phyloP scores from a whole-genome alignment of 2,329 filamentous ascomycete species.

The Salinomyces thailandicus region DNA sequence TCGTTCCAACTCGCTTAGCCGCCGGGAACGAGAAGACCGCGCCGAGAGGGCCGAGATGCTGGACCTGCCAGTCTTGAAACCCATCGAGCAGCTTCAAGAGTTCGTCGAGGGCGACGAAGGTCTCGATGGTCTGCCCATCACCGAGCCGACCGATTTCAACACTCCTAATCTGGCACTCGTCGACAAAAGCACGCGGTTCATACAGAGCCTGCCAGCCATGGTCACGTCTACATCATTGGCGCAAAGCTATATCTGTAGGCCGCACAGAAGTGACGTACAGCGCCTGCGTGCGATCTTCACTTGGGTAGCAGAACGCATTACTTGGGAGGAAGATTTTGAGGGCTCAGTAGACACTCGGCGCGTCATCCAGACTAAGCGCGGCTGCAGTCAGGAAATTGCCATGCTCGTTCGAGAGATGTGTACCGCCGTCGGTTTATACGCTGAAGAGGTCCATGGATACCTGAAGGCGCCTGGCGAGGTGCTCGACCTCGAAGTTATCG shows the following conservation, averaged over 20 bases:
- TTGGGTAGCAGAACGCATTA: slow-evolving; percentile 90
- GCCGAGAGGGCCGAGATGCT: slow-evolving; percentile 89
- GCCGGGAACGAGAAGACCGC: slow-evolving; percentile 74
- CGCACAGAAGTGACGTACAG: slow-evolving; percentile 89
- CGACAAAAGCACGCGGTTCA: slow-evolving; percentile 90
- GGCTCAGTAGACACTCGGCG: slow-evolving; percentile 72
- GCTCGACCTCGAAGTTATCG: slow-evolving; percentile 67
- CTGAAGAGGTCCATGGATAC: slow-evolving; percentile 79
- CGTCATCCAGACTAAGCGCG: slow-evolving; percentile 74
- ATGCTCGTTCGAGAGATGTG: slow-evolving; percentile 90
- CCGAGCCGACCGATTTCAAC: slow-evolving; percentile 70
- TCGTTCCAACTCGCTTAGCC: slow-evolving; percentile 83
- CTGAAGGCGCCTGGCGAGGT: slow-evolving; percentile 82
- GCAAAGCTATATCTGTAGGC: slow-evolving; percentile 84
- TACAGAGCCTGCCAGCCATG: slow-evolving; percentile 64
- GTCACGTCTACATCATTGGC: slow-evolving; percentile 74
- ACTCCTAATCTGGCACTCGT: slow-evolving; percentile 63
- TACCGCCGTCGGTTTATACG: slow-evolving; percentile 71
- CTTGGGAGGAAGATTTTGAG: slow-evolving; percentile 92
- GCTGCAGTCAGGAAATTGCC: slow-evolving; percentile 81
- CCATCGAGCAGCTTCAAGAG: slow-evolving; percentile 79
- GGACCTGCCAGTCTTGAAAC: slow-evolving; percentile 77
- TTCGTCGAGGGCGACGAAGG: slow-evolving; percentile 83
- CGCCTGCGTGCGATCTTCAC: slow-evolving; percentile 89
- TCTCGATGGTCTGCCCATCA: slow-evolving; percentile 72